A percentile compares a stretch with the other conserved stretches of the same genome.
Conservation (phyloP, 2,329 filamentous ascomycete species). For the Xylariomycetidae sp. region DNA sequence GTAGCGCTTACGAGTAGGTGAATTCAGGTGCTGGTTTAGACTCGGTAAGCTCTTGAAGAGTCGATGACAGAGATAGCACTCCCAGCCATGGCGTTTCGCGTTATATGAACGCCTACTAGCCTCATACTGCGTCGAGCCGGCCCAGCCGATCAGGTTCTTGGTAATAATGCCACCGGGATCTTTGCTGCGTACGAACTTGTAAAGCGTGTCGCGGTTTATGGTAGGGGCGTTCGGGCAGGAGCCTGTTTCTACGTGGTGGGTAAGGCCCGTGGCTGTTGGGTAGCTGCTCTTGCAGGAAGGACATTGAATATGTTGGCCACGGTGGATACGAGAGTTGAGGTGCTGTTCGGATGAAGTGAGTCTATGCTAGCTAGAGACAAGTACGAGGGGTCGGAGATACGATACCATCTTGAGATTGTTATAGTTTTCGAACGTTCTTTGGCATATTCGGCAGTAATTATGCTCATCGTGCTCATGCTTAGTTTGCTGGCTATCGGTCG, state of each 20-base stretch:
- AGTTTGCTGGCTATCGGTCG: constrained; percentile 6
- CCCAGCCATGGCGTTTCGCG: constrained; percentile 42
- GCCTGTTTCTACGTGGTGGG: constrained; percentile 53
- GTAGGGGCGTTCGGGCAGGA: constrained; percentile 45
- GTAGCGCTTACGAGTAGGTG: not conserved
- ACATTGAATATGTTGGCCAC: constrained; percentile 39
- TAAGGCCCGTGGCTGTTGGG: constrained; percentile 48
- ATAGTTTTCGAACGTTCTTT: constrained; percentile 24
- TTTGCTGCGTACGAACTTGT: constrained; percentile 35
- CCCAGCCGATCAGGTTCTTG: constrained; percentile 45
- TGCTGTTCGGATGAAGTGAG: constrained; percentile 37
- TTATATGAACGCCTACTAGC: constrained; percentile 43
- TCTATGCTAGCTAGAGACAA: not conserved
- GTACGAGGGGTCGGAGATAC: too few species aligned
- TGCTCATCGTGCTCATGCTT: constrained; percentile 27
- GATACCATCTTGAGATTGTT: constrained; percentile 31
- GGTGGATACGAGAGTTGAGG: constrained; percentile 47
- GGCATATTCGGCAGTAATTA: constrained; percentile 29
- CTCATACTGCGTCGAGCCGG: constrained; percentile 27
- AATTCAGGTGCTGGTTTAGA: not conserved
- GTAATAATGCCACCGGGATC: constrained; percentile 47
- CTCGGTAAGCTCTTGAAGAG: constrained; percentile 33
- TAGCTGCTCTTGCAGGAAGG: constrained; percentile 48
- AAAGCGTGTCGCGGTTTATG: constrained; percentile 47
- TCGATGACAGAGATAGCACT: constrained; percentile 51